Base-by-base conservation (phyloP, 371 early-diverging fungal genomes). In the Rhizopus microsporus region DNA sequence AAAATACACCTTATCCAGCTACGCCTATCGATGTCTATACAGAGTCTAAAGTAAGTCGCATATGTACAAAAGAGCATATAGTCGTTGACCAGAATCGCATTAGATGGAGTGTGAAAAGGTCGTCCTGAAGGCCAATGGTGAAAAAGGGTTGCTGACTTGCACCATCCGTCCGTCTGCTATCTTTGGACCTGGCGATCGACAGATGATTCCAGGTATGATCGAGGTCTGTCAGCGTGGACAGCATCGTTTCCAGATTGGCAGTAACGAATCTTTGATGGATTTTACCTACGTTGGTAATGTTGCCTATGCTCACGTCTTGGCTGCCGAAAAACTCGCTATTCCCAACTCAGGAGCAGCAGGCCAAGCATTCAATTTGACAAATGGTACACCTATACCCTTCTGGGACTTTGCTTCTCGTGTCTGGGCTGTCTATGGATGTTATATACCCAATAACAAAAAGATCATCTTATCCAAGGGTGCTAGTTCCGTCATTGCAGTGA, bases 211-310 rank as follows among this genome's bases (percentile, higher is more conserved):
- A 0, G 90, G 90, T 8, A 81, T 92, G 63, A 58, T 93, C 65
- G 83, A 87, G 62, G 89, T 91, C 0, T 80, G 88, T 59, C 78
- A 84, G 62, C 81, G 84, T 66, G 91, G 92, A 3, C 80, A 85
- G 71, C 81, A 79, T 74, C 81, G 85, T 44, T 78, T 92, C 62
- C 91, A 91, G 72, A 85, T 97, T 52, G 97, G 97, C n/a, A 76
- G 85, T 62, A 95, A 95, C 77, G 78, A 81, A 0, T 88, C 87
- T 13, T 66, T 94, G 60, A 91, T 93, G 76, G 96, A 96, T 67
- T 94, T 88, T 69, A 96, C 96, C 8, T 95, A 93, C 67, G 97
- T 97, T 23, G 94, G 89, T 61, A 97, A 97, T 56, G 87, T 91
- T 10, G 94, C 96, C 4, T 85, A 93, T 51, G 94, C 94, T 10